Evolutionary conservation across 495 filamentous ascomycete species (phyloP), one percentile per base, ranked within the genome.

Genomic region (Aspergillus asperescens): DNA sequence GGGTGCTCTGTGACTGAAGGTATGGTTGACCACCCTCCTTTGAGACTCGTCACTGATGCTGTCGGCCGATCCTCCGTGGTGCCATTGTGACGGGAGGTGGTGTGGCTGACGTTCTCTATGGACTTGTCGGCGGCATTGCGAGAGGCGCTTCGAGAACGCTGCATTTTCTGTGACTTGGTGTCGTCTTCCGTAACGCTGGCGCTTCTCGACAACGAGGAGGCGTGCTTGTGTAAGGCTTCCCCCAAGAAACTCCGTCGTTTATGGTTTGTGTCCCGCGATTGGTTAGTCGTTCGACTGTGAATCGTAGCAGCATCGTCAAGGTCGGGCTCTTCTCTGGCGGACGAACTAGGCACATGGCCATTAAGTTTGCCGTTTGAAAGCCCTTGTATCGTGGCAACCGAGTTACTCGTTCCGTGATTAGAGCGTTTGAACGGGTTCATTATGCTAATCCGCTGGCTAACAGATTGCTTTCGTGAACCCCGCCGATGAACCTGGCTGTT

Each of bases 341-440:
- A 20, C 19, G 44, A 28, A 29, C 39, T 5, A 27, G 32, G 6
- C 0, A 25, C 23, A 43, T 31, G 19, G 32, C 60, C 62, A 42
- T 65, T 63, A 29, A 46, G 56, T 47, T 66, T 43, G 46, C 47
- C 61, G 28, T 51, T 64, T 7, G 59, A n/a, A 3, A 54, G 61
- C 6, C 53, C 42, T n/a, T 65, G 71, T 13, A 69, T 62, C 0
- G 69, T 70, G 25, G 66, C 65, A 27, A 72, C 61, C 7, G 70
- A 73, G 50, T 64, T 66, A 16, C 62, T 62, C 9, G 60, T 53
- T 3, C 62, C 67, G 48, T 76, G 71, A 25, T 64, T 65, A 2
- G 68, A 62, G 15, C 73, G 72, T 53, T 71, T 75, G 60, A 76
- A 76, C 0, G 73, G 73, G 34, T 76, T 76, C 59, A 74, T 74